These are phyloP conservation scores for Ustulina deusta DNA, from an alignment of 2,329 filamentous ascomycete species.

Conservation along the genomic window DNA sequence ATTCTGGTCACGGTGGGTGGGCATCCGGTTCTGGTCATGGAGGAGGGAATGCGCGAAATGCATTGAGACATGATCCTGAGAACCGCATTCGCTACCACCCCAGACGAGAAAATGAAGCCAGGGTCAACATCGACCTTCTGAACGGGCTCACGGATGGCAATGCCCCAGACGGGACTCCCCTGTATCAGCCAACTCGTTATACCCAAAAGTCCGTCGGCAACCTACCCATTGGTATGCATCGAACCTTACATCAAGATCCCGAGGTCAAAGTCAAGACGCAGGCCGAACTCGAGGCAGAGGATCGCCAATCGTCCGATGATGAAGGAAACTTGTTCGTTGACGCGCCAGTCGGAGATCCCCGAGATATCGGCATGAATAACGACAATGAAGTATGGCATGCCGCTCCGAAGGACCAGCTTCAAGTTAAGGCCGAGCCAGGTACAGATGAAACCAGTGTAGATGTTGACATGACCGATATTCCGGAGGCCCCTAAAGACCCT, in stretches of 20 bases:
- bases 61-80: constrained; percentile 51
- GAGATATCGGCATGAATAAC: constrained; percentile 47
- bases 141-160: constrained; percentile 56
- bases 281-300: constrained; percentile 68
- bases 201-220: constrained; percentile 46
- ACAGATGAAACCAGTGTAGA: constrained; percentile 54
- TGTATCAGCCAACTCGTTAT: constrained; percentile 55
- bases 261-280: constrained; percentile 67
- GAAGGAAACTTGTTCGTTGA: constrained; percentile 62
- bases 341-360: constrained; percentile 48
- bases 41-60: constrained; percentile 45
- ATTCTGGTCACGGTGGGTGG: constrained; percentile 36
- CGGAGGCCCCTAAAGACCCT: constrained; percentile 50
- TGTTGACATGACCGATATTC: constrained; percentile 58
- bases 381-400: constrained; percentile 60
- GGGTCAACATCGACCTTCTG: constrained; percentile 69
- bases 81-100: constrained; percentile 55
- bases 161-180: constrained; percentile 61
- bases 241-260: constrained; percentile 65
- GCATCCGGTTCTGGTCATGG: constrained; percentile 39
- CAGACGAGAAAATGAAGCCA: constrained; percentile 58
- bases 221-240: constrained; percentile 68
- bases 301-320: constrained; percentile 57
- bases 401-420: constrained; percentile 51
- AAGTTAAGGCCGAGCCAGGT: constrained; percentile 61